Evolutionary conservation across 148 eudicot genomes (phyloP), one percentile per base, ranked within the genome.

Genomic region (Tetragonia tetragonoides): DNA sequence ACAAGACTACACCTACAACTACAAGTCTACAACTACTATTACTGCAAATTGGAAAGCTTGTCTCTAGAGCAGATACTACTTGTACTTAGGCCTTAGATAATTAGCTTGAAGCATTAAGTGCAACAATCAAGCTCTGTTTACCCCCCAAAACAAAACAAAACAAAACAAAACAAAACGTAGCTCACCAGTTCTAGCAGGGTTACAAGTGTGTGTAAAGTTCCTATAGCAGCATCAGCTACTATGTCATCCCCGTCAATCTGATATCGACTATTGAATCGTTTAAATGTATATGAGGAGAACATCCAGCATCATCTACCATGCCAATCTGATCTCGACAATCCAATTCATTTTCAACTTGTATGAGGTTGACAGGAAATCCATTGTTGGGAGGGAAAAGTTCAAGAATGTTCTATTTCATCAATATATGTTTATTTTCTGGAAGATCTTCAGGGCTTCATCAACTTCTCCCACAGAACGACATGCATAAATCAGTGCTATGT

Each of bases 391-490:
- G 34, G 40, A 68, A 77, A 41, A 39, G 24, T 41, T 24, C 0
- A 37, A 66, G n/a, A 60, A 49, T 16, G 34, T 18, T 68, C 28
- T 40, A 41, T 68, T 70, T 38, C 38, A 20, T 47, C 68, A 64
- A 60, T 28, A 53, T 17, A 14, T 42, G 10, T 16, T 59, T 28
- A 10, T 34, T 12, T 57, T 61, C 60, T 59, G 78, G 75, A 88
- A 94, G 14, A 90, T 79, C 24, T 87, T 84, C 90, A 89, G 82
- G 38, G 93, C 97, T 12, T 87, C 87, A 18, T 87, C 83, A 20
- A 88, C 75, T 67, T 88, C 66, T 68, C 86, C 94, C 0, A 63
- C 84, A 68, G 67, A 75, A 70, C 98, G 89, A 79, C 81, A 90
- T 0, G 87, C 91, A 41, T 89, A 80, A 77, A 91, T 87, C 14